Base-by-base conservation (phyloP, 257 asterid species). In the Fraxinus excelsior region DNA sequence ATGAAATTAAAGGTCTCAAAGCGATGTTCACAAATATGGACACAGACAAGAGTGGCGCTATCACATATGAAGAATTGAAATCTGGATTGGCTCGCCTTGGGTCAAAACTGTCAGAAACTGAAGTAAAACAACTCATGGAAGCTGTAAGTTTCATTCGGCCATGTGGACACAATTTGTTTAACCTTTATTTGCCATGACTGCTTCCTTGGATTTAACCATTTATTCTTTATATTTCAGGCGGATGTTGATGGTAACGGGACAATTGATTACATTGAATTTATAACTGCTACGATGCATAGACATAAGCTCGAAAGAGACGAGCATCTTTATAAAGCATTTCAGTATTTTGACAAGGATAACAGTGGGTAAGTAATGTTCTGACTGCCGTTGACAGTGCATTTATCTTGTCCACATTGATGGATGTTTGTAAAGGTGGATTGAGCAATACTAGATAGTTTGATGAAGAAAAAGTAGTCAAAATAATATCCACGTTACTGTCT, bases 241-340 rank as follows among this genome's bases (percentile, higher is more conserved):
- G 98, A 94, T 75, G 98, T 94, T 79, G 98, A 94, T 80, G 98
- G 98, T 75, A 94, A 90, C 11, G 98, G 98, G 76, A 83, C 98
- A 35, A 94, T 94, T 37, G 98, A 94, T 87, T 94, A 94, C 79
- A 86, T 90, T 23, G 98, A 94, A 84, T 94, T 94, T 75, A 92
- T 94, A 76, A 90, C 98, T 40, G 98, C 97, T 26, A 94, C 98
- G 19, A 94, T 94, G 98, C 98, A 94, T 83, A 90, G 97, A 77
- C 98, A 94, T 81, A 87, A 84, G 82, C 96, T 94, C 38, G 98
- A 94, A 85, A 90, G 91, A 80, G 97, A 94, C 42, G 98, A 94
- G 76, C 94, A 94, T 85, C 85, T 94, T 51, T 94, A 80, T 78
- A 81, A 82, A 73, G 96, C 98, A 75, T 94, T 94, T 83, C 95